phyloP scores from a whole-genome alignment of 2,329 filamentous ascomycete genomes.

The Penicillium glabrum region DNA sequence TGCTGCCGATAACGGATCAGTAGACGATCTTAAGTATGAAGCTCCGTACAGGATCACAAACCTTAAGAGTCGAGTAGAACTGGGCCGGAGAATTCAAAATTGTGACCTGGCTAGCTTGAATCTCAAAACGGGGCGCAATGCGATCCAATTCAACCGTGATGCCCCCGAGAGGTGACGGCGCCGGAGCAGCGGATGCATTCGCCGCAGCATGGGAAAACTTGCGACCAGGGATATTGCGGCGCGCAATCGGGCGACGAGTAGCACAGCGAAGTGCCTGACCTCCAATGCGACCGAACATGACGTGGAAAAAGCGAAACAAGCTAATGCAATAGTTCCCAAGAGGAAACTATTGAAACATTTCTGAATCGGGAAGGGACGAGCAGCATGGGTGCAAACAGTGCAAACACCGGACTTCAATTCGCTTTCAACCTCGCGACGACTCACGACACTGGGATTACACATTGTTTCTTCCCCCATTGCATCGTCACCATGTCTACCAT shows the following conservation, averaged over 20 bases:
- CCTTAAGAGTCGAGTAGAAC: conserved; percentile 91
- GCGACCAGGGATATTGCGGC: conserved; percentile 33
- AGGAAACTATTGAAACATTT: conserved; percentile 8
- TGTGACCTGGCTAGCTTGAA: conserved; percentile 75
- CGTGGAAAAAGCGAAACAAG: neutral
- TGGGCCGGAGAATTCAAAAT: conserved; percentile 79
- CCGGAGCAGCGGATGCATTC: conserved; percentile 26
- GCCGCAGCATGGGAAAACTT: conserved; percentile 37
- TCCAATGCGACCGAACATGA: conserved; percentile 43
- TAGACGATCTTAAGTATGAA: neutral
- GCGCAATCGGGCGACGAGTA: conserved; percentile 31
- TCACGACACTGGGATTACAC: conserved; percentile 7
- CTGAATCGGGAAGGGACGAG: conserved; percentile 21
- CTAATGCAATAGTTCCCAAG: neutral
- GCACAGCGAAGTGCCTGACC: conserved; percentile 38
- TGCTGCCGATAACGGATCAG: conserved; percentile 47
- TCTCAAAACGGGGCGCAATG: conserved; percentile 85
- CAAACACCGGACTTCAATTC: conserved; percentile 32
- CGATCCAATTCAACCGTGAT: conserved; percentile 77
- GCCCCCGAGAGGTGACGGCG: conserved; percentile 53
- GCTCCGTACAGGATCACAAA: conserved; percentile 31
- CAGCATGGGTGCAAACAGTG: conserved; percentile 32
- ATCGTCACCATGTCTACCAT: conserved; percentile 80
- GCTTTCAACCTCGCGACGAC: conserved; percentile 7
- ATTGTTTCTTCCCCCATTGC: conserved; percentile 15